Evolutionary conservation across 1,139 yeast species (phyloP).

Genomic region (Eremothecium gossypii): DNA sequence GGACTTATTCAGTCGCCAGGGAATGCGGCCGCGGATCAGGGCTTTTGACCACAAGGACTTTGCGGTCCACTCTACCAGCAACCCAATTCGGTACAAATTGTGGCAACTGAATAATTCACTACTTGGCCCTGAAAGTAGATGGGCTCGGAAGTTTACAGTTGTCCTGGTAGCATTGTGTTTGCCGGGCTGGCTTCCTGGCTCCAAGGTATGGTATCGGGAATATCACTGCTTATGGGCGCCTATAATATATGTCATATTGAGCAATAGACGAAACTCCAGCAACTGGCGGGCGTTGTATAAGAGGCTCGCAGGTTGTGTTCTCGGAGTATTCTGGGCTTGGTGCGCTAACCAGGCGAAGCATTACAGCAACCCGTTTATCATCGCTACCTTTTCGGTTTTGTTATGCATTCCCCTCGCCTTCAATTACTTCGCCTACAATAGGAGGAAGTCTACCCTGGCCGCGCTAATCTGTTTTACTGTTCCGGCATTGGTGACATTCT

Average conservation of each 20-base stretch:
- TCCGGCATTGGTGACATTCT: conserved; percentile 30
- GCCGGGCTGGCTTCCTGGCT: conserved; percentile 36
- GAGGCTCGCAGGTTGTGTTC: conserved; percentile 31
- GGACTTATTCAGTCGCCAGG: conserved; percentile 7
- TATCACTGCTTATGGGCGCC: conserved; percentile 39
- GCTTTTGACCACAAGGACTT: conserved; percentile 35
- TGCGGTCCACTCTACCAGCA: conserved; percentile 31
- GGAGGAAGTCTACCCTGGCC: conserved; percentile 37
- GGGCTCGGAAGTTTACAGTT: conserved; percentile 36
- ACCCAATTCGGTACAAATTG: conserved; percentile 29
- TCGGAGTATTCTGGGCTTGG: conserved; percentile 42
- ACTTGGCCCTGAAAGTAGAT: conserved; percentile 34
- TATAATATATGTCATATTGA: conserved; percentile 32
- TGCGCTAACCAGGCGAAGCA: conserved; percentile 35
- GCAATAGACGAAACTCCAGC: conserved; percentile 39
- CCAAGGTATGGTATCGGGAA: conserved; percentile 35
- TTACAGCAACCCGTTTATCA: conserved; percentile 33
- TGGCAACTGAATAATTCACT: conserved; percentile 33
- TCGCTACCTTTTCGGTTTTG: conserved; percentile 35
- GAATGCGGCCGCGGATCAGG: conserved; percentile 18
- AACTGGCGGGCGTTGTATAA: conserved; percentile 32
- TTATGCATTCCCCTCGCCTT: conserved; percentile 31
- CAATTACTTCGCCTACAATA: conserved; percentile 29
- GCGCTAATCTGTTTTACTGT: conserved; percentile 36
- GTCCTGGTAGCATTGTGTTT: conserved; percentile 32